A percentile compares a stretch with the other conserved stretches of the same genome.
These are phyloP conservation scores for Neurospora sp. DNA, from an alignment of 495 filamentous ascomycete species.

Conservation along the genomic window DNA sequence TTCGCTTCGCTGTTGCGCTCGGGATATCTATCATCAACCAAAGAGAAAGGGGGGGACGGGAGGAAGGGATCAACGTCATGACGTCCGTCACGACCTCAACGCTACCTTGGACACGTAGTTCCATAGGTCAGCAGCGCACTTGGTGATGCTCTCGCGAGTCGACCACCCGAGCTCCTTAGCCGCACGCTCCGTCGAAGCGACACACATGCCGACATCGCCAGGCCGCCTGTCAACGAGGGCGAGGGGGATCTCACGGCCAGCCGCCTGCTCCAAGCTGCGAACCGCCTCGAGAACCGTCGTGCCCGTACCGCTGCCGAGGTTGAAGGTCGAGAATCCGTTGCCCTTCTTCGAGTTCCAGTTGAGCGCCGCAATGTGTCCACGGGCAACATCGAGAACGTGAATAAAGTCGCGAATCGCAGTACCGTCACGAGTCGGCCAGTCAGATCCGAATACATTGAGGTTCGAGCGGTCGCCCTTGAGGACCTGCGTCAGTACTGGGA, in stretches of 20 bases:
- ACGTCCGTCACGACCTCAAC: neutral
- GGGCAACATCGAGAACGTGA: constrained; percentile 51
- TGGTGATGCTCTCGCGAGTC: constrained; percentile 11
- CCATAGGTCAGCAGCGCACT: constrained; percentile 20
- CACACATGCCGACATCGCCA: constrained; percentile 20
- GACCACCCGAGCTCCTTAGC: constrained; percentile 20
- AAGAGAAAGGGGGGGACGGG: neutral
- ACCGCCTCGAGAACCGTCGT: constrained; percentile 45
- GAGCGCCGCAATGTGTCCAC: constrained; percentile 53
- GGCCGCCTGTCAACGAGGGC: constrained; percentile 9
- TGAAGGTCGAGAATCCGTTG: constrained; percentile 41
- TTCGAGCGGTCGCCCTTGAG: constrained; percentile 43
- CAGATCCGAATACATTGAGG: constrained; percentile 50
- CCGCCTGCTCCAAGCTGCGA: constrained; percentile 21
- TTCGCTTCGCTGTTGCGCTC: neutral
- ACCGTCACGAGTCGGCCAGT: constrained; percentile 58
- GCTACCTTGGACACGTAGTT: constrained; percentile 13
- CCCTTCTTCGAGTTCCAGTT: constrained; percentile 14
- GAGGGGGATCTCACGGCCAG: constrained; percentile 12
- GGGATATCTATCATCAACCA: neutral
- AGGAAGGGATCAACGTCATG: neutral
- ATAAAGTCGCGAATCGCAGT: constrained; percentile 71
- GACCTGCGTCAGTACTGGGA: constrained; percentile 51
- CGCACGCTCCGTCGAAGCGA: constrained; percentile 19
- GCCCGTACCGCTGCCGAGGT: constrained; percentile 42